Evolutionary conservation across 2,329 filamentous ascomycete genomes (phyloP), one percentile per base, ranked within the genome.

Genomic region (Dothidotthia symphoricarpi): DNA sequence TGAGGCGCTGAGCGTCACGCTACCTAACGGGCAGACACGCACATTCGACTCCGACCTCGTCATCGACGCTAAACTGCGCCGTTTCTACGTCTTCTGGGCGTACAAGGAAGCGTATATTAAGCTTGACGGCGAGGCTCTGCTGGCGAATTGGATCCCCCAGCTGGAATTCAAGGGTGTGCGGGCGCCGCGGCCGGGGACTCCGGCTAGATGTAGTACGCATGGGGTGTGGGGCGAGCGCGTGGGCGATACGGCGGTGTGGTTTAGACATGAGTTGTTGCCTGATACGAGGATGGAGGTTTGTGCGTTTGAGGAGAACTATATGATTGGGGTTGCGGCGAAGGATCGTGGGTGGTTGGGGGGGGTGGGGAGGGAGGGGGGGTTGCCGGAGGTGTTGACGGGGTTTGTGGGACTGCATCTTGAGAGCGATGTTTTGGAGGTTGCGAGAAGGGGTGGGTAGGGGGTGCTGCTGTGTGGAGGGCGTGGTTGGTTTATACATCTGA

Each of bases 61-160:
- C n/a, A 69, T 78, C 13, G 82, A 85, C 43, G 74, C 69, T 15
- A 82, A 82, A 57, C 69, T 90, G 17, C 74, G 84, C 4, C 74
- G 77, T 36, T 91, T 91, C 60, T 91, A 89, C 61, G 77, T 84
- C 1, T 78, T 85, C 42, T 91, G 86, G 83, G 87, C 83, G 62
- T 75, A 88, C 63, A 82, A 87, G 53, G 86, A 91, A 69, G 82
- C 85, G 1, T 90, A 87, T 61, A 82, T 90, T 65, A 91, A 90
- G 76, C 81, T 91, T 70, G 86, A 85, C 19, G 86, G 86, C 16
- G 85, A 90, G 55, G 86, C 85, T 0, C 72, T 91, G 41, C 71
- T 89, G 7, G 86, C 86, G 0, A 72, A 73, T 3, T 91, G 86
- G 86, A 72, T 91, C 32, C 71, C 70, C 34, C 77, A 85, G 33